Percentiles rank a stretch among this genome's conserved stretches.
phyloP scores from a whole-genome alignment of 2,329 filamentous ascomycete genomes.

The Aspergillus piperis region DNA sequence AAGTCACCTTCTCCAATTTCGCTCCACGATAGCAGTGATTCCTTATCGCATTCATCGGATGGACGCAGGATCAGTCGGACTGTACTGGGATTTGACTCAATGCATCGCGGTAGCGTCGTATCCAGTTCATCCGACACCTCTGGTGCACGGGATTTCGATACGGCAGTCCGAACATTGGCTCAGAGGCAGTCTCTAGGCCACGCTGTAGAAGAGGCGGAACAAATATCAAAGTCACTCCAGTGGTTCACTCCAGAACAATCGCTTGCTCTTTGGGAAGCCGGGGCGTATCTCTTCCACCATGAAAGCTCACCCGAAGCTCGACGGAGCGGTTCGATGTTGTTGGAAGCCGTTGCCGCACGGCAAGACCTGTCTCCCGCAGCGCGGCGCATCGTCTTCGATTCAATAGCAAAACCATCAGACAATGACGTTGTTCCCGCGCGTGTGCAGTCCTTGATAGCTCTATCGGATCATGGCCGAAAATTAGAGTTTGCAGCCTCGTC shows the following conservation, averaged over 20 bases:
- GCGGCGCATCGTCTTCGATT: slow-evolving; percentile 38
- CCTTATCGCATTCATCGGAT: slow-evolving; percentile 33
- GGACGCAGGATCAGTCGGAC: slow-evolving; percentile 35
- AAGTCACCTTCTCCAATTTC: slow-evolving; percentile 43
- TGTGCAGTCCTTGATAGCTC: slow-evolving; percentile 41
- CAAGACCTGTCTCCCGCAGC: slow-evolving; percentile 42
- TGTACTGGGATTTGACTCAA: slow-evolving; percentile 40
- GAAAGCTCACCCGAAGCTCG: slow-evolving; percentile 38
- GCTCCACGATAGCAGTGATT: slow-evolving; percentile 35
- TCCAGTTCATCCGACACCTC: slow-evolving; percentile 42
- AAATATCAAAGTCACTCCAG: slow-evolving; percentile 33
- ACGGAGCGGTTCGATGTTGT: slow-evolving; percentile 35
- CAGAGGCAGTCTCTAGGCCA: slow-evolving; percentile 37
- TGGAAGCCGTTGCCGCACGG: slow-evolving; percentile 40
- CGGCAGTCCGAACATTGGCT: slow-evolving; percentile 36
- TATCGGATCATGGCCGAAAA: slow-evolving; percentile 48
- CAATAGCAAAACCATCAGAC: slow-evolving; percentile 36
- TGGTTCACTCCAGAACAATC: slow-evolving; percentile 44
- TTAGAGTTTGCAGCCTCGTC: slow-evolving; percentile 43
- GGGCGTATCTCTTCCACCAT: slow-evolving; percentile 40
- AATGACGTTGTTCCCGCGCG: slow-evolving; percentile 42
- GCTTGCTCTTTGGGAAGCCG: slow-evolving; percentile 43
- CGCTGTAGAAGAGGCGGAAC: slow-evolving; percentile 43
- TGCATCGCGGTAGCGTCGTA: slow-evolving; percentile 45
- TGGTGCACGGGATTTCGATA: slow-evolving; percentile 41